Evolutionary conservation across 495 filamentous ascomycete species (phyloP), one percentile per base, ranked within the genome.

Genomic region (Penicillium daleae): DNA sequence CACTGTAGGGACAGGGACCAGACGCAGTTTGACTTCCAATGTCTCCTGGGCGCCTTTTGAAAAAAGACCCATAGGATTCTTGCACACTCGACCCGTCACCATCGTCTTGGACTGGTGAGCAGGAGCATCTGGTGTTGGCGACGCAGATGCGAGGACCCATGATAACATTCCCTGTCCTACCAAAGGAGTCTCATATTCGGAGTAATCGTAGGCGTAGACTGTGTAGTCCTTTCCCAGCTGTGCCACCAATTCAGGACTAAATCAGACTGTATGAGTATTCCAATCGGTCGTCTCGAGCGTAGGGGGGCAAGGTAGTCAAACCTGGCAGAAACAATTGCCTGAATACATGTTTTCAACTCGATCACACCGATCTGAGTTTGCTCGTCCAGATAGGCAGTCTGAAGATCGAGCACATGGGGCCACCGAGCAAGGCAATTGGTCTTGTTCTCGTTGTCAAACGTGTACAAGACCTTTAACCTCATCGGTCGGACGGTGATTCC

Each of bases 111-210:
- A 88, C 62, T 87, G 82, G 62, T 83, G 80, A 57, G 82, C 84
- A 35, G 82, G 83, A 44, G 80, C 82, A 61, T 80, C 80, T 26
- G 80, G 83, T 39, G 78, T 85, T 12, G 84, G 78, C 37, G 82
- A 82, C 7, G 85, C 71, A 12, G 84, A 85, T 33, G 88, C 87
- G 53, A 99, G 82, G 33, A 88, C 88, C 86, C 90, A 90, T 60
- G 95, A 98, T 24, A 99, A 83, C 90, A 98, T 91, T 58, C 95
- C 95, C 74, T 97, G 96, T 19, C 95, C 95, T 12, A 97, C 94
- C 59, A 97, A 84, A 50, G 95, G 95, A 6, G 88, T 90, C 64
- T 97, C 93, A 59, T 90, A 89, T 76, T 99, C 95, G 7, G 95
- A 98, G 75, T 92, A 98, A 70, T 99, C 95, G 76, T 91, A 93